phyloP scores from a whole-genome alignment of 306 rosid species.

The Vigna radiata region DNA sequence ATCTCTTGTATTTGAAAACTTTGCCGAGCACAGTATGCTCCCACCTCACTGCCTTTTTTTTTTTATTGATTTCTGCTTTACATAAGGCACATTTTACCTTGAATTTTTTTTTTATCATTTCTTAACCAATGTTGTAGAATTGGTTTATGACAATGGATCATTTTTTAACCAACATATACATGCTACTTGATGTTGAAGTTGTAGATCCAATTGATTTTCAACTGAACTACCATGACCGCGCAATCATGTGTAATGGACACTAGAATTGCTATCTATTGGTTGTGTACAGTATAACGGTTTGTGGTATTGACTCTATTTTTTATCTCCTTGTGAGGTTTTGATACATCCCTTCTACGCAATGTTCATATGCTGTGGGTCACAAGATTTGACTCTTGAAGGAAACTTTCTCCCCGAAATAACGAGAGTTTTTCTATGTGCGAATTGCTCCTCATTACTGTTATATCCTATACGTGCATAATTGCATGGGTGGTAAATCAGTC shows the following conservation, averaged over 20 bases:
- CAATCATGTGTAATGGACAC: slow-evolving; percentile 30
- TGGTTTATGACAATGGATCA: slow-evolving; percentile 39
- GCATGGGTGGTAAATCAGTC: not conserved
- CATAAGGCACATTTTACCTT: slow-evolving; percentile 25
- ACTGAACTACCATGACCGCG: slow-evolving; percentile 13
- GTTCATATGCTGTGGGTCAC: not conserved
- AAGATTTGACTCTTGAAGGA: not conserved
- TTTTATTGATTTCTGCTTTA: slow-evolving; percentile 31
- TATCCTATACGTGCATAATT: not conserved
- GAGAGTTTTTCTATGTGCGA: not conserved
- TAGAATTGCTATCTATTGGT: slow-evolving; percentile 24
- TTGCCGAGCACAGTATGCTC: slow-evolving; percentile 33
- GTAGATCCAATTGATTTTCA: slow-evolving; percentile 16
- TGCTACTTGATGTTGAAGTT: slow-evolving; percentile 24
- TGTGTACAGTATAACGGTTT: not conserved
- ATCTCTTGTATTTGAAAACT: slow-evolving; percentile 38
- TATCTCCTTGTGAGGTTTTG: not conserved
- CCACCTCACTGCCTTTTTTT: slow-evolving; percentile 24
- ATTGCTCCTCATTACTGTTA: slow-evolving; percentile 5
- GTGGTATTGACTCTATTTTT: not conserved
- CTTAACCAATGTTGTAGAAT: slow-evolving; percentile 44
- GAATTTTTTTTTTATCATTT: slow-evolving; percentile 29
- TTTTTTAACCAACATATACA: slow-evolving; percentile 36
- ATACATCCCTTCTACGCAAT: not conserved
- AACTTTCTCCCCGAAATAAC: not conserved